These are phyloP conservation scores for Raphanus sativus DNA, from an alignment of 345 rosid genomes.

Conservation along the genomic window DNA sequence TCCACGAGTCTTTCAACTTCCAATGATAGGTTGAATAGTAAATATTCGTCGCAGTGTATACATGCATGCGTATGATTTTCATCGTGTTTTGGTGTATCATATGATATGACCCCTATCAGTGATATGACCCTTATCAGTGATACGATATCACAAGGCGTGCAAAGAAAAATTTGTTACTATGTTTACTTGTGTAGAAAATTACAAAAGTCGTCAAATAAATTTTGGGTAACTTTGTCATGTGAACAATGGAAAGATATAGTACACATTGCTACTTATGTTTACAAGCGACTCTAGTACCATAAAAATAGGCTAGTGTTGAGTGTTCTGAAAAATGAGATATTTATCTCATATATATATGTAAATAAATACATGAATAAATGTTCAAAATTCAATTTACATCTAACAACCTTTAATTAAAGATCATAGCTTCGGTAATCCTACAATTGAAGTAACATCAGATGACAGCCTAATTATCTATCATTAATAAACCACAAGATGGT, in stretches of 20 bases:
- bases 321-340: not conserved
- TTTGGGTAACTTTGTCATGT: slow-evolving; percentile 27
- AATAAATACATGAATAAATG: not conserved
- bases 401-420: not conserved
- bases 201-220: slow-evolving; percentile 17
- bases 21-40: not conserved
- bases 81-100: slow-evolving; percentile 14
- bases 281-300: slow-evolving; percentile 2
- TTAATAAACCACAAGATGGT: slow-evolving; percentile 2
- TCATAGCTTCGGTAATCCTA: not conserved
- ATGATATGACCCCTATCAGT: too few species aligned
- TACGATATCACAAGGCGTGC: slow-evolving; percentile 19
- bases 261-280: slow-evolving; percentile 26
- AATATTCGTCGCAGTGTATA: not conserved
- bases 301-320: not conserved
- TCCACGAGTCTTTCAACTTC: not conserved
- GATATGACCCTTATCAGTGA: not conserved
- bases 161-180: not conserved
- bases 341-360: not conserved
- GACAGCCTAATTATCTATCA: slow-evolving; percentile 12
- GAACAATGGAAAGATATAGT: slow-evolving; percentile 21
- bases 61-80: slow-evolving; percentile 3
- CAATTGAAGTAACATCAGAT: slow-evolving; percentile 14
- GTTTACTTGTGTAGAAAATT: slow-evolving; percentile 22
- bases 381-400: not conserved